Percentiles rank a stretch among this genome's conserved stretches.
phyloP scores from a whole-genome alignment of 2,329 filamentous ascomycete genomes.

The Fusarium lateritium region DNA sequence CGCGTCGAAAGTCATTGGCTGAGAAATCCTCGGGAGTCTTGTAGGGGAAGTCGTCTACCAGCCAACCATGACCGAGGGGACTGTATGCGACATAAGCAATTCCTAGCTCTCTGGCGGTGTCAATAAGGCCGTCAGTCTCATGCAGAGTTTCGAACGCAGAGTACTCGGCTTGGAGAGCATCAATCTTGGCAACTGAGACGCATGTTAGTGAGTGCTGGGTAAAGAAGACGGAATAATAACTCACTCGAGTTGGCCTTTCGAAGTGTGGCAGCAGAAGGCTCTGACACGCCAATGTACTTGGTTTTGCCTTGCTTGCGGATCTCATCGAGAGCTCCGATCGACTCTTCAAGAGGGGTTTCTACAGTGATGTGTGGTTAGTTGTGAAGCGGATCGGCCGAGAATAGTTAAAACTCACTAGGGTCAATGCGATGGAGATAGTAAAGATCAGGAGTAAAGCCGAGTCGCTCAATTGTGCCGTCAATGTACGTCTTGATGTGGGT shows the following conservation, averaged over 20 bases:
- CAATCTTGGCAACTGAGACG: slow-evolving; percentile 11
- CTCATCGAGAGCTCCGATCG: neutral
- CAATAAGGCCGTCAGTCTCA: slow-evolving; percentile 10
- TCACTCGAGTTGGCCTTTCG: slow-evolving; percentile 12
- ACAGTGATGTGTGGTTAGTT: neutral
- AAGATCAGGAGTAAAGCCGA: slow-evolving; percentile 12
- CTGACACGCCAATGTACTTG: slow-evolving; percentile 14
- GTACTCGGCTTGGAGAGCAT: slow-evolving; percentile 20
- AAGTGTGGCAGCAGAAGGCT: slow-evolving; percentile 5
- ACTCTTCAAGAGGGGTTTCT: slow-evolving; percentile 10
- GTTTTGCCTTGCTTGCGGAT: slow-evolving; percentile 11
- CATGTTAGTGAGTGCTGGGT: neutral
- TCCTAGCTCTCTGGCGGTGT: neutral
- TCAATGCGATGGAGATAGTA: slow-evolving; percentile 19
- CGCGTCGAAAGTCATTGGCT: neutral
- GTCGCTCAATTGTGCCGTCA: slow-evolving; percentile 9
- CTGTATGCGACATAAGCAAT: slow-evolving; percentile 11
- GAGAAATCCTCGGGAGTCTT: slow-evolving; percentile 12
- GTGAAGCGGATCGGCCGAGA: accelerated
- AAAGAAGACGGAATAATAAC: accelerated
- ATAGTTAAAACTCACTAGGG: neutral
- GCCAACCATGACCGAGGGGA: slow-evolving; percentile 10
- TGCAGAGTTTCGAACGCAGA: slow-evolving; percentile 16
- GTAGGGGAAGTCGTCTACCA: slow-evolving; percentile 6
- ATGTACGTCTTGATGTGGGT: slow-evolving; percentile 18